Percentiles rank a stretch among this genome's conserved stretches.
Conservation (phyloP, 345 rosid genomes). For the Orychophragmus violaceus region DNA sequence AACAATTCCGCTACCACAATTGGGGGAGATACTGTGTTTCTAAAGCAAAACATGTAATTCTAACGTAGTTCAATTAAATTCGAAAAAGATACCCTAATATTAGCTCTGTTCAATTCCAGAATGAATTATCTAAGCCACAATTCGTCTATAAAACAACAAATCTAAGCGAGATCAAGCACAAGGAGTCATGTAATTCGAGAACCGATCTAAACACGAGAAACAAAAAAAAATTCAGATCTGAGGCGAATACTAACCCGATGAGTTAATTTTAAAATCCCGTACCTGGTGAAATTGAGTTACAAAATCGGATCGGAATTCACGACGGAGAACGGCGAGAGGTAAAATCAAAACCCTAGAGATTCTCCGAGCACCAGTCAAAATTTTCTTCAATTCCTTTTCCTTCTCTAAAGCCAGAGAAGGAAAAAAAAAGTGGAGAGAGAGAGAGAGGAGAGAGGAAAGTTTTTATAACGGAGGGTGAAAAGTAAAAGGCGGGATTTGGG, state of each 20-base stretch:
- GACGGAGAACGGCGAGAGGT: conserved; percentile 16
- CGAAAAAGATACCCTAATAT: not conserved
- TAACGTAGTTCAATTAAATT: not conserved
- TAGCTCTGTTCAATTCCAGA: not conserved
- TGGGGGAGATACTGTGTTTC: not conserved
- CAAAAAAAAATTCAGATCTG: conserved; percentile 23
- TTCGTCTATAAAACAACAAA: conserved; percentile 1
- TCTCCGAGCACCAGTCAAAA: conserved; percentile 4
- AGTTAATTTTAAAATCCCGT: not conserved
- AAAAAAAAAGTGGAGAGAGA: not conserved
- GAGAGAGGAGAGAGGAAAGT: not conserved
- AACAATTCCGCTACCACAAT: too few relatives aligned
- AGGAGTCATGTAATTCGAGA: not conserved
- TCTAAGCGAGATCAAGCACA: conserved; percentile 4
- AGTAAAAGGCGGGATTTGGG: conserved; percentile 36
- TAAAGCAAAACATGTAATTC: not conserved
- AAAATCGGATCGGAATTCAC: not conserved
- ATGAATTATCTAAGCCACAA: not conserved
- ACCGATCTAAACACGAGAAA: conserved; percentile 2
- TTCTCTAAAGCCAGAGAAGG: not conserved
- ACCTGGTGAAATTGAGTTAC: not conserved
- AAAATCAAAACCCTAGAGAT: conserved; percentile 14
- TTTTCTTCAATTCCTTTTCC: not conserved
- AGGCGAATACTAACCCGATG: not conserved
- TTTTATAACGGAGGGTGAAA: conserved; percentile 21